phyloP scores from a whole-genome alignment of 345 rosid genomes.

The Eucalyptus globulus region DNA sequence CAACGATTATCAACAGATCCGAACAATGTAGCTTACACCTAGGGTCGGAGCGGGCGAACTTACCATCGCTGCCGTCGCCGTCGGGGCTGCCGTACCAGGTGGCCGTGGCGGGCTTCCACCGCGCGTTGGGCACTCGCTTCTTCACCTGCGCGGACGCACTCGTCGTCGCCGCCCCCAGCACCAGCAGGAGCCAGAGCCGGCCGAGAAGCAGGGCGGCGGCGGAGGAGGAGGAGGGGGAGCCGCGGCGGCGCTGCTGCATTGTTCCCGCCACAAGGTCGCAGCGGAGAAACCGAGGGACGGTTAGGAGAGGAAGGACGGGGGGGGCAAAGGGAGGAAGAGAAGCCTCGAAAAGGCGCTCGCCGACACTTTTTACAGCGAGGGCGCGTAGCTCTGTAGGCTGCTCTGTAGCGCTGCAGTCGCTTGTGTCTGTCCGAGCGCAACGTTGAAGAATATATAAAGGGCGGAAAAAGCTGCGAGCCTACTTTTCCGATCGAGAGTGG shows the following conservation, averaged over 20 bases:
- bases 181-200: neutral
- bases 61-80: conserved; percentile 97
- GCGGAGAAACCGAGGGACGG: conserved; percentile 1
- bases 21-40: neutral
- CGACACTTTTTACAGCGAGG: neutral
- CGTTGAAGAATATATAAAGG: neutral
- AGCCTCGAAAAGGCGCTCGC: neutral
- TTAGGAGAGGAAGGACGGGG: neutral
- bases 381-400: neutral
- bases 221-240: neutral
- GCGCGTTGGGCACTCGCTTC: conserved; percentile 14
- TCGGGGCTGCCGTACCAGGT: conserved; percentile 97
- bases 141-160: neutral
- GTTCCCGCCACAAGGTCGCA: neutral
- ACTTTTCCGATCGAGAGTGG: neutral
- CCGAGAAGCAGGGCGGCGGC: neutral
- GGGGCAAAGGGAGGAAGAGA: neutral
- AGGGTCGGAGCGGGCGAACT: neutral
- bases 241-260: conserved; percentile 32
- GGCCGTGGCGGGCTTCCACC: conserved; percentile 86
- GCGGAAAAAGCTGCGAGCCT: neutral
- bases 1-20: neutral
- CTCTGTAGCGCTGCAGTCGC: neutral
- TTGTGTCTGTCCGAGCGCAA: neutral
- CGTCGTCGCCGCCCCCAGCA: neutral